Percentiles rank a stretch among this genome's conserved stretches.
phyloP scores from a whole-genome alignment of 768 basidiomycete genomes.

The Agrocybe pediades region DNA sequence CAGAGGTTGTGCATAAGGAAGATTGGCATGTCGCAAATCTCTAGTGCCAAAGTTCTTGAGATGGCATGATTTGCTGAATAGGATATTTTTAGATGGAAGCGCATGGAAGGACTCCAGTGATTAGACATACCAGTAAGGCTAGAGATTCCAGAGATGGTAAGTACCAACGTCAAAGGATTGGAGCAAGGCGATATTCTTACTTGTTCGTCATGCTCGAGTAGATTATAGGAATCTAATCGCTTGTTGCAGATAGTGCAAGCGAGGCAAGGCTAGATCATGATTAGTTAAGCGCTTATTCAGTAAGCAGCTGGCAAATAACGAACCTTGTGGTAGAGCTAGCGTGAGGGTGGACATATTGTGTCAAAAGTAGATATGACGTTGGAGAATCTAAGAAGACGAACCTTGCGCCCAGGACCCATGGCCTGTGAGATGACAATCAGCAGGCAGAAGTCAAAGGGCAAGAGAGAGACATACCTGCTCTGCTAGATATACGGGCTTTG shows the following conservation, averaged over 20 bases:
- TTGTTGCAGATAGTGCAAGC: slow-evolving; percentile 77
- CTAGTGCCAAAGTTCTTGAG: slow-evolving; percentile 76
- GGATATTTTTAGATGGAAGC: not conserved
- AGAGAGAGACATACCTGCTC: slow-evolving; percentile 63
- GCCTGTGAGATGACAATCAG: slow-evolving; percentile 42
- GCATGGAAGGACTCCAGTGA: not conserved
- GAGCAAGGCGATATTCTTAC: slow-evolving; percentile 39
- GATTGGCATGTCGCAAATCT: slow-evolving; percentile 72
- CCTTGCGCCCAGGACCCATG: slow-evolving; percentile 89
- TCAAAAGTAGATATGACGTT: slow-evolving; percentile 1
- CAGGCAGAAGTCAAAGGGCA: not conserved
- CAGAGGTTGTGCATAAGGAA: slow-evolving; percentile 45
- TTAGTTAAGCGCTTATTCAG: not conserved
- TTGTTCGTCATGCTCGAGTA: slow-evolving; percentile 84
- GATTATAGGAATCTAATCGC: slow-evolving; percentile 71
- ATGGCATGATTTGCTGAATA: slow-evolving; percentile 78
- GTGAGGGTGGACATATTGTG: not conserved
- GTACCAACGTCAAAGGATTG: not conserved
- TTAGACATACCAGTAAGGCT: slow-evolving; percentile 52
- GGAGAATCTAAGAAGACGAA: slow-evolving; percentile 32
- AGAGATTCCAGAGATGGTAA: not conserved
- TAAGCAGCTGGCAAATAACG: not conserved
- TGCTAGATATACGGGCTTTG: slow-evolving; percentile 81
- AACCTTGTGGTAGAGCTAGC: slow-evolving; percentile 81
- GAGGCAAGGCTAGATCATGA: slow-evolving; percentile 64